Evolutionary conservation across 768 basidiomycete genomes (phyloP).

Genomic region (Kwoniella sp.): DNA sequence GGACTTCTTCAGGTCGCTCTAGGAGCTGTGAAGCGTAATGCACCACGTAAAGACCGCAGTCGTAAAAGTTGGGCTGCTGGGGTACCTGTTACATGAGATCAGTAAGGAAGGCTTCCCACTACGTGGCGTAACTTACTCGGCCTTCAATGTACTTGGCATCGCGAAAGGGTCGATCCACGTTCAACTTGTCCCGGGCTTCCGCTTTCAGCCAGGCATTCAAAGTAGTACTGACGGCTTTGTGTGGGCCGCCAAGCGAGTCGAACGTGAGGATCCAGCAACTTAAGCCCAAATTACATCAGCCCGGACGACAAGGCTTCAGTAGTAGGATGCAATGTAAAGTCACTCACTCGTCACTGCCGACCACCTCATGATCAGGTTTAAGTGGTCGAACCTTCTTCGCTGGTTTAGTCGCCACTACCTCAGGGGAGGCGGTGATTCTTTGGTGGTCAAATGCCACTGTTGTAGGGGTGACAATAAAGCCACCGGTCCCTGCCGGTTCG

Average conservation of each 20-base stretch:
- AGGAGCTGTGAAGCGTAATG: slow-evolving; percentile 81
- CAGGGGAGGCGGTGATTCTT: neutral
- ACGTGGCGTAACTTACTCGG: slow-evolving; percentile 52
- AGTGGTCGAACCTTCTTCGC: neutral
- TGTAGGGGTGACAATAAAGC: slow-evolving; percentile 6
- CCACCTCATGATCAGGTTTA: neutral
- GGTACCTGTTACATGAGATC: slow-evolving; percentile 62
- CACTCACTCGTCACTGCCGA: slow-evolving; percentile 9
- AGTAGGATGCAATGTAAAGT: too few relatives aligned
- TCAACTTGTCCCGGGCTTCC: slow-evolving; percentile 74
- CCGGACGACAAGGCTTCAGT: neutral
- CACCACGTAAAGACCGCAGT: slow-evolving; percentile 87
- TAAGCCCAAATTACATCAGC: neutral
- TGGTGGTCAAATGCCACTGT: neutral
- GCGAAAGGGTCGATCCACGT: slow-evolving; percentile 46
- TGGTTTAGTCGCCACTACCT: neutral
- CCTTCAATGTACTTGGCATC: slow-evolving; percentile 57
- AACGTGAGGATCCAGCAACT: slow-evolving; percentile 68
- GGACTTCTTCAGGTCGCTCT: slow-evolving; percentile 57
- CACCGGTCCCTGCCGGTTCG: too few relatives aligned
- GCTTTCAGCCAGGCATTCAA: slow-evolving; percentile 64
- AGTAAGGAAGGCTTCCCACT: neutral
- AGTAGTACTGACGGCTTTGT: slow-evolving; percentile 61
- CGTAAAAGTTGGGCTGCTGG: slow-evolving; percentile 78
- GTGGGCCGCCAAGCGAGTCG: slow-evolving; percentile 78